A percentile compares a stretch with the other conserved stretches of the same genome.
Conservation (phyloP, 2,329 filamentous ascomycete species). For the Beauveria bassiana region DNA sequence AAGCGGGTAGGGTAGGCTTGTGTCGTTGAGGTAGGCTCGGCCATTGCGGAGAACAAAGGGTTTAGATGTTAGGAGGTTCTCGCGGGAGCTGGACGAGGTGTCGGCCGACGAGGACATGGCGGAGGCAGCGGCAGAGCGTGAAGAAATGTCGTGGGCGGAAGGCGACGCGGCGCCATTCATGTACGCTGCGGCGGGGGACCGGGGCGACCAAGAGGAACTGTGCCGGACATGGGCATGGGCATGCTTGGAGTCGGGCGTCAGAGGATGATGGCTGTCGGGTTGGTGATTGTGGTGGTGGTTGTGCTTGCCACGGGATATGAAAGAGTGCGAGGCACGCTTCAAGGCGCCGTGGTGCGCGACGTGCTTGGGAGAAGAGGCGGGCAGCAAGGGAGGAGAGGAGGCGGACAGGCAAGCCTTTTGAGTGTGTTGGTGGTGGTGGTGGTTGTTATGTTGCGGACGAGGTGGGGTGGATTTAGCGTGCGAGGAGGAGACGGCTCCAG, state of each 20-base stretch:
- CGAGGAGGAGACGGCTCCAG: background rate
- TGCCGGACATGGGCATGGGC: background rate
- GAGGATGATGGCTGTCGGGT: background rate
- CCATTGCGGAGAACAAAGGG: constrained; percentile 69
- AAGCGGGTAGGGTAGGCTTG: constrained; percentile 67
- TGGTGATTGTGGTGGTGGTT: background rate
- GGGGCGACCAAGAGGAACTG: constrained; percentile 11
- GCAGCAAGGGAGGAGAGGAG: constrained; percentile 1
- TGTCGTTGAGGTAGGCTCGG: constrained; percentile 73
- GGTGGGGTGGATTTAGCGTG: background rate
- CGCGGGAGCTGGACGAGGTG: constrained; percentile 29
- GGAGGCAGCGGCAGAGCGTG: background rate
- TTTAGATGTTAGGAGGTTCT: constrained; percentile 31
- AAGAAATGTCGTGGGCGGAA: constrained; percentile 30
- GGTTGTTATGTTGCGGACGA: background rate
- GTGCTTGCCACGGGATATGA: constrained; percentile 10
- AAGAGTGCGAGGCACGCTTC: constrained; percentile 12
- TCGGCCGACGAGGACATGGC: constrained; percentile 42
- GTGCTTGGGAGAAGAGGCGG: constrained; percentile 5
- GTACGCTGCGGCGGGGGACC: constrained; percentile 18
- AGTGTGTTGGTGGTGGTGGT: background rate
- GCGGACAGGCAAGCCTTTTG: constrained; percentile 6
- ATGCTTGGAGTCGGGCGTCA: background rate
- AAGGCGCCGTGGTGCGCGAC: constrained; percentile 6
- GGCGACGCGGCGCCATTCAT: constrained; percentile 25